A percentile compares a stretch with the other conserved stretches of the same genome.
These are phyloP conservation scores for Ophiostoma australiae DNA, from an alignment of 2,329 filamentous ascomycete genomes.

Conservation along the genomic window DNA sequence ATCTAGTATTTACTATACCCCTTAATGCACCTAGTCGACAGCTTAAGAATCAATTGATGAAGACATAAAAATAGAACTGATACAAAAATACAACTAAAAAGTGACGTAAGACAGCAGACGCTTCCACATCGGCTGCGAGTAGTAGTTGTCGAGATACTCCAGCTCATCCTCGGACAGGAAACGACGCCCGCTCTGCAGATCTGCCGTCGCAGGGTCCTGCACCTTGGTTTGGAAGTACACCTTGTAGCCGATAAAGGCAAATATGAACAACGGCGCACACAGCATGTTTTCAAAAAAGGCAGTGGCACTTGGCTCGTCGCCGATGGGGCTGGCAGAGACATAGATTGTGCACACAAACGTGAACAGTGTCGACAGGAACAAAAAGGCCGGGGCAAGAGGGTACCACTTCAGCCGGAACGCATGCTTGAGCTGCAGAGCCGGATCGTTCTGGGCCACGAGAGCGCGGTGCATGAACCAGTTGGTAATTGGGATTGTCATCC, in stretches of 20 bases:
- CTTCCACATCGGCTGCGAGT: conserved; percentile 20
- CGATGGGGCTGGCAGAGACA: conserved; percentile 23
- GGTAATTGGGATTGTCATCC: conserved; percentile 25
- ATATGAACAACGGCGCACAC: conserved; percentile 23
- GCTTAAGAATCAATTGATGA: not conserved
- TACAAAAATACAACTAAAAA: conserved; percentile 15
- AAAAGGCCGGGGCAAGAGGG: conserved; percentile 19
- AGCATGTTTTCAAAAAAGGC: conserved; percentile 26
- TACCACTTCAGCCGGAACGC: conserved; percentile 24
- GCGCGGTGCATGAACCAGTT: conserved; percentile 26
- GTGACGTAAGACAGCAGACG: conserved; percentile 22
- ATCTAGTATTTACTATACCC: not conserved
- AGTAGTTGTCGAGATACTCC: conserved; percentile 23
- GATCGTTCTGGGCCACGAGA: conserved; percentile 23
- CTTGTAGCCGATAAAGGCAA: conserved; percentile 23
- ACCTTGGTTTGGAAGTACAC: conserved; percentile 24
- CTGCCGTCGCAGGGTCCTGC: conserved; percentile 23
- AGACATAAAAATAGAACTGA: not conserved
- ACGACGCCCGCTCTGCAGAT: conserved; percentile 24
- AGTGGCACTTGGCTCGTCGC: conserved; percentile 16
- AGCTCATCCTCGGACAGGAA: conserved; percentile 21
- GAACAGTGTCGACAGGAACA: conserved; percentile 22
- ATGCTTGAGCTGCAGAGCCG: conserved; percentile 20
- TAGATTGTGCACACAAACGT: conserved; percentile 22
- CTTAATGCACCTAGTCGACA: not conserved